A percentile compares a stretch with the other conserved stretches of the same genome.
Evolutionary conservation across 768 basidiomycete species (phyloP).

Genomic region (Tulasnella sp.): DNA sequence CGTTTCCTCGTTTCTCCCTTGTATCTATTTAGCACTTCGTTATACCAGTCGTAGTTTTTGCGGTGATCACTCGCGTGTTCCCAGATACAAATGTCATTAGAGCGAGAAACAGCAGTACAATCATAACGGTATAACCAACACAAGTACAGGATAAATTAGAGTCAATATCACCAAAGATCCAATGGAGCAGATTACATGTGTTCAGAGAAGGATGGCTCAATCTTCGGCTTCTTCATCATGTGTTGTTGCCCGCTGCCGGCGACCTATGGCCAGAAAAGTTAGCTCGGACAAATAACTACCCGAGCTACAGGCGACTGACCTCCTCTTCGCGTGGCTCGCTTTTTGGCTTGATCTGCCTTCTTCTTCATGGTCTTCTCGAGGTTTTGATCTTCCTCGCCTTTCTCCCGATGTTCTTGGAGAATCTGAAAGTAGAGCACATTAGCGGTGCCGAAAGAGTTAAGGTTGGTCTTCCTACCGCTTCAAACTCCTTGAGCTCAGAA

Average conservation of each 20-base stretch:
- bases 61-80: background rate
- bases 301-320: background rate
- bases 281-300: background rate
- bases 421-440: constrained; percentile 38
- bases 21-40: background rate
- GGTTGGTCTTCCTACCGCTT: constrained; percentile 42
- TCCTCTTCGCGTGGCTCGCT: constrained; percentile 43
- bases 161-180: background rate
- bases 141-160: background rate
- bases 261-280: background rate
- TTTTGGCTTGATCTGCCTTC: constrained; percentile 73
- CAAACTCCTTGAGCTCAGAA: constrained; percentile 89
- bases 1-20: background rate
- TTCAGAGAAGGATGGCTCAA: background rate
- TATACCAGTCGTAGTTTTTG: background rate
- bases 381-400: constrained; percentile 87
- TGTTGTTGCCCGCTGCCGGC: background rate
- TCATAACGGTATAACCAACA: background rate
- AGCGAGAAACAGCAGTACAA: background rate
- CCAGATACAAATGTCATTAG: background rate
- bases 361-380: constrained; percentile 76
- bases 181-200: background rate
- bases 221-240: background rate
- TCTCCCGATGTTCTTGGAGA: constrained; percentile 64
- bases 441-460: background rate